Conservation (phyloP, 345 rosid species). For the Hibiscus mutabilis region DNA sequence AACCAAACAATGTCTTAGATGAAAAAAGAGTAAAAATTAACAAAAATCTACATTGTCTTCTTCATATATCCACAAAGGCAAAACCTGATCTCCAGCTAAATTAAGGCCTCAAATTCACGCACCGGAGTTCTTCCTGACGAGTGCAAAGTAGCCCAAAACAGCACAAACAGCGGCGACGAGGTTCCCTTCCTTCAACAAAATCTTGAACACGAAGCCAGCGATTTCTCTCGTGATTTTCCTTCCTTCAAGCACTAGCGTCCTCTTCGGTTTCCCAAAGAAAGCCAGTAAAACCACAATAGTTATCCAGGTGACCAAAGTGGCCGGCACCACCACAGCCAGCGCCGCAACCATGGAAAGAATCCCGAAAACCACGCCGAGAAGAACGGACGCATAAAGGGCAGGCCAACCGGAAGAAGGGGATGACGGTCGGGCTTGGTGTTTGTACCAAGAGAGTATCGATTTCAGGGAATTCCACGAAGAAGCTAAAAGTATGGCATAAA, state of each 20-base stretch:
- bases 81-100: background rate
- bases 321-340: slow-evolving; percentile 86
- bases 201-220: slow-evolving; percentile 52
- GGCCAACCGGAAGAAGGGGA: slow-evolving; percentile 51
- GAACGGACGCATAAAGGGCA: slow-evolving; percentile 82
- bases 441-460: slow-evolving; percentile 73
- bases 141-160: slow-evolving; percentile 65
- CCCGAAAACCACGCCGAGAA: slow-evolving; percentile 81
- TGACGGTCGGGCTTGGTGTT: slow-evolving; percentile 27
- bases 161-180: slow-evolving; percentile 80
- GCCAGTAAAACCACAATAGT: slow-evolving; percentile 66
- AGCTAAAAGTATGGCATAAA: slow-evolving; percentile 64
- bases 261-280: slow-evolving; percentile 78
- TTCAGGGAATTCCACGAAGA: slow-evolving; percentile 70
- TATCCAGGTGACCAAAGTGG: slow-evolving; percentile 80
- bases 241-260: slow-evolving; percentile 58
- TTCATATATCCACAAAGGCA: background rate
- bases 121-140: slow-evolving; percentile 54
- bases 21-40: background rate
- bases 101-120: slow-evolving; percentile 7
- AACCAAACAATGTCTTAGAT: background rate
- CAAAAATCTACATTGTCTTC: slow-evolving; percentile 1
- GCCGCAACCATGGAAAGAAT: slow-evolving; percentile 85
- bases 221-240: slow-evolving; percentile 76
- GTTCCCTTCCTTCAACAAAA: slow-evolving; percentile 77